phyloP scores from a whole-genome alignment of 2,329 filamentous ascomycete species.

The Colletotrichum phormii region DNA sequence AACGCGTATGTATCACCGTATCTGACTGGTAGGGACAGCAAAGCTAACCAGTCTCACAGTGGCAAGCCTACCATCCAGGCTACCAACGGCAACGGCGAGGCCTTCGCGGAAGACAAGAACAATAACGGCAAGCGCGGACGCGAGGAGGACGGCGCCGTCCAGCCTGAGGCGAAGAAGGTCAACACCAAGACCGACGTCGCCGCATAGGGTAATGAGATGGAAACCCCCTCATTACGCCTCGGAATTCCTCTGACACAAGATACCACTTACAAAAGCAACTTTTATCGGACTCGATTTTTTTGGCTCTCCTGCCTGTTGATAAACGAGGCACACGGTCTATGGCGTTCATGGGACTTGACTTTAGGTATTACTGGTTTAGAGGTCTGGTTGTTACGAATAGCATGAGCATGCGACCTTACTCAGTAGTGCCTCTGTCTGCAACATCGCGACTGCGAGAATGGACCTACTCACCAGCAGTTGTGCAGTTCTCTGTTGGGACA shows the following conservation, averaged over 20 bases:
- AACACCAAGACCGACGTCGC: conserved; percentile 59
- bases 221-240: not conserved
- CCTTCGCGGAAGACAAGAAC: conserved; percentile 40
- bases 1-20: conserved; percentile 46
- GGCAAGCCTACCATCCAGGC: conserved; percentile 58
- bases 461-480: conserved; percentile 3
- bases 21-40: not conserved
- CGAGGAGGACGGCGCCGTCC: conserved; percentile 61
- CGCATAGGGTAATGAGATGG: conserved; percentile 25
- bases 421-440: conserved; percentile 12
- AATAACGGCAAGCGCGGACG: conserved; percentile 65
- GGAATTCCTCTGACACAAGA: conserved; percentile 28
- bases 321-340: conserved; percentile 34
- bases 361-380: conserved; percentile 36
- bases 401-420: conserved; percentile 34
- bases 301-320: conserved; percentile 29
- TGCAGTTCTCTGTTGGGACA: conserved; percentile 11
- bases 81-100: conserved; percentile 53
- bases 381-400: conserved; percentile 37
- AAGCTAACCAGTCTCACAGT: conserved; percentile 40
- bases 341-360: conserved; percentile 35
- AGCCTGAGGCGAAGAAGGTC: conserved; percentile 71
- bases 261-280: conserved; percentile 38
- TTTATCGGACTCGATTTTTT: conserved; percentile 35
- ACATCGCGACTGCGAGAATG: conserved; percentile 18